These are phyloP conservation scores for Nemania sp. DNA, from an alignment of 2,329 filamentous ascomycete species.

Conservation along the genomic window DNA sequence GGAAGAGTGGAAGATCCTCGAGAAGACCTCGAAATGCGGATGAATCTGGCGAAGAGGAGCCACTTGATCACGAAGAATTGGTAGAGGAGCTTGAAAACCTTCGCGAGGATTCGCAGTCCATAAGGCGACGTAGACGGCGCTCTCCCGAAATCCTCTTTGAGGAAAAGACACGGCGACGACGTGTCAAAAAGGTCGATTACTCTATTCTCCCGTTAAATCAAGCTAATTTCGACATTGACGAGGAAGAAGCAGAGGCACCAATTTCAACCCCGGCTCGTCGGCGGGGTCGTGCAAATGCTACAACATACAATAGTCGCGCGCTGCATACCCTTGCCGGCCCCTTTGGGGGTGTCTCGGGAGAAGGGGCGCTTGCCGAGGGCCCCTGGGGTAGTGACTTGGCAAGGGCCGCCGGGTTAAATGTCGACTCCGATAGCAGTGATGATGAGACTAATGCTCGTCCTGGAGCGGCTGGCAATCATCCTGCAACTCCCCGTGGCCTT, in stretches of 20 bases:
- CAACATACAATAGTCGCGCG: slow-evolving; percentile 77
- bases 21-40: slow-evolving; percentile 61
- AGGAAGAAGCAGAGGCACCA: slow-evolving; percentile 78
- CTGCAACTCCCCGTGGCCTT: slow-evolving; percentile 60
- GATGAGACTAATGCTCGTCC: slow-evolving; percentile 82
- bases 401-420: slow-evolving; percentile 69
- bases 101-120: slow-evolving; percentile 64
- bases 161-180: slow-evolving; percentile 61
- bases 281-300: slow-evolving; percentile 71
- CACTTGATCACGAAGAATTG: slow-evolving; percentile 72
- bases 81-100: slow-evolving; percentile 75
- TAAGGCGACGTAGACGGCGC: slow-evolving; percentile 60
- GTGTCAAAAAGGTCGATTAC: slow-evolving; percentile 82
- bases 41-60: slow-evolving; percentile 68
- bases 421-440: slow-evolving; percentile 96
- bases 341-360: slow-evolving; percentile 86
- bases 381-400: slow-evolving; percentile 76
- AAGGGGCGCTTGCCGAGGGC: slow-evolving; percentile 77
- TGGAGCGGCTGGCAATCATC: slow-evolving; percentile 68
- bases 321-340: slow-evolving; percentile 92
- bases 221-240: slow-evolving; percentile 77
- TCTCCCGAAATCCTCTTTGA: slow-evolving; percentile 72
- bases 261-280: slow-evolving; percentile 77
- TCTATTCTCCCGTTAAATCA: slow-evolving; percentile 83
- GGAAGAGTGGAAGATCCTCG: slow-evolving; percentile 56